These are phyloP conservation scores for Graphilbum ipis-grandicollis DNA, from an alignment of 2,329 filamentous ascomycete species.

Conservation along the genomic window DNA sequence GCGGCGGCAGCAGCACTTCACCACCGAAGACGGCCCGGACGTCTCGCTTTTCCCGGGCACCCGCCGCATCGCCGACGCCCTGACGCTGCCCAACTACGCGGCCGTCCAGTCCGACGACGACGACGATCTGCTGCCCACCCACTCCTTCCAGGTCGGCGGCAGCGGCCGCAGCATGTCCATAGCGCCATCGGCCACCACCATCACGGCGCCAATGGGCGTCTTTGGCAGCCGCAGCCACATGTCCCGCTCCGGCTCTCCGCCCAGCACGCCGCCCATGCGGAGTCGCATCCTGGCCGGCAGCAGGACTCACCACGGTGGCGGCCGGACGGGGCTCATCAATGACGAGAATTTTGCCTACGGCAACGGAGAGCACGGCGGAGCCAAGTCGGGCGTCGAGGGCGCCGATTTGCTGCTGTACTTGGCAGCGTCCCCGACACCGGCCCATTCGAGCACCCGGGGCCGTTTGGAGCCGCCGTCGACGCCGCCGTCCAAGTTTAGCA, in stretches of 20 bases:
- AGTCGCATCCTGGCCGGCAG: slow-evolving; percentile 24
- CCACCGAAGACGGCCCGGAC: slow-evolving; percentile 50
- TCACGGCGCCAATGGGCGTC: background rate
- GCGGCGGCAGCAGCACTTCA: slow-evolving; percentile 57
- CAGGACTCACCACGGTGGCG: slow-evolving; percentile 32
- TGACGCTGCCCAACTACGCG: slow-evolving; percentile 38
- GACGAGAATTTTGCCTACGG: slow-evolving; percentile 30
- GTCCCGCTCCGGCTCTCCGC: slow-evolving; percentile 54
- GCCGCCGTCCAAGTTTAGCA: slow-evolving; percentile 51
- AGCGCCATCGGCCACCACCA: background rate
- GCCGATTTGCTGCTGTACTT: slow-evolving; percentile 70
- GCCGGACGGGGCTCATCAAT: slow-evolving; percentile 7
- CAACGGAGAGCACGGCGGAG: slow-evolving; percentile 6
- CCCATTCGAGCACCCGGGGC: slow-evolving; percentile 35
- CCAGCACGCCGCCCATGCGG: slow-evolving; percentile 61
- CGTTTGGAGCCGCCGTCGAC: slow-evolving; percentile 56
- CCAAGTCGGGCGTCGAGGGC: slow-evolving; percentile 51
- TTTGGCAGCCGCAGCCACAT: slow-evolving; percentile 14
- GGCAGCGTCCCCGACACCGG: slow-evolving; percentile 79
- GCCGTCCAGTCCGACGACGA: slow-evolving; percentile 59
- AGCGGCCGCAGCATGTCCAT: slow-evolving; percentile 22
- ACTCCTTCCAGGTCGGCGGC: slow-evolving; percentile 43
- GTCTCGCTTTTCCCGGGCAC: slow-evolving; percentile 65
- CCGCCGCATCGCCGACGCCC: slow-evolving; percentile 48
- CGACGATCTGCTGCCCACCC: slow-evolving; percentile 60